A percentile compares a stretch with the other conserved stretches of the same genome.
phyloP scores from a whole-genome alignment of 495 filamentous ascomycete species.

The Cetradonia linearis region DNA sequence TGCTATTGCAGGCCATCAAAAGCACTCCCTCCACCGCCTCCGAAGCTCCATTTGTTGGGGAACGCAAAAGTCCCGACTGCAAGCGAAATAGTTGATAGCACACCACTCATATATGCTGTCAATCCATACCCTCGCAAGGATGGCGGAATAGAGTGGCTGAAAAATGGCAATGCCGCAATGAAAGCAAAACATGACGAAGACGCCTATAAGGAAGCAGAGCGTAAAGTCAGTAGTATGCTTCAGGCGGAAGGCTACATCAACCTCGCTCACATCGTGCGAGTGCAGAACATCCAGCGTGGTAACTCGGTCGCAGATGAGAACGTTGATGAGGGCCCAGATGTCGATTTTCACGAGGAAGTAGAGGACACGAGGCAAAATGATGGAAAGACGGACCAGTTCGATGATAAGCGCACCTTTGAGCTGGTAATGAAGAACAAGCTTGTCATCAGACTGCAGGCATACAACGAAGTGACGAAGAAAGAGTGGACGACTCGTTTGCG shows the following conservation, averaged over 20 bases:
- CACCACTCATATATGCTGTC: constrained; percentile 53
- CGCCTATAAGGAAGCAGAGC: constrained; percentile 51
- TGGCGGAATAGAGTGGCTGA: constrained; percentile 50
- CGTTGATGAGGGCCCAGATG: constrained; percentile 38
- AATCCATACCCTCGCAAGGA: constrained; percentile 51
- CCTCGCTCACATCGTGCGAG: constrained; percentile 46
- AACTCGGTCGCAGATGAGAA: constrained; percentile 42
- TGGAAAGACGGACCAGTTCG: constrained; percentile 41
- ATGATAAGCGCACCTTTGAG: constrained; percentile 55
- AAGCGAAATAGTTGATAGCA: constrained; percentile 46
- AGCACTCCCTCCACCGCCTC: constrained; percentile 56
- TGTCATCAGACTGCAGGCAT: constrained; percentile 56
- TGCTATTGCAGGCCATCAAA: constrained; percentile 58
- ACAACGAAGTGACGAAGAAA: constrained; percentile 44
- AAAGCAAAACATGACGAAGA: constrained; percentile 46
- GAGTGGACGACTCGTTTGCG: constrained; percentile 57
- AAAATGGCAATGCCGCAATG: constrained; percentile 34
- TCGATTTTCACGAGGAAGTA: constrained; percentile 41
- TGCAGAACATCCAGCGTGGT: constrained; percentile 45
- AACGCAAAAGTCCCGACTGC: constrained; percentile 44
- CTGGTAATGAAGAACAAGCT: constrained; percentile 53
- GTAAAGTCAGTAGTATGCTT: constrained; percentile 49
- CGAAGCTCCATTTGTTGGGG: constrained; percentile 35
- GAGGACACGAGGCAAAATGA: constrained; percentile 41
- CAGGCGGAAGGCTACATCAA: constrained; percentile 60